Evolutionary conservation across 306 rosid species (phyloP), one percentile per base, ranked within the genome.

Genomic region (Acmispon strigosus): DNA sequence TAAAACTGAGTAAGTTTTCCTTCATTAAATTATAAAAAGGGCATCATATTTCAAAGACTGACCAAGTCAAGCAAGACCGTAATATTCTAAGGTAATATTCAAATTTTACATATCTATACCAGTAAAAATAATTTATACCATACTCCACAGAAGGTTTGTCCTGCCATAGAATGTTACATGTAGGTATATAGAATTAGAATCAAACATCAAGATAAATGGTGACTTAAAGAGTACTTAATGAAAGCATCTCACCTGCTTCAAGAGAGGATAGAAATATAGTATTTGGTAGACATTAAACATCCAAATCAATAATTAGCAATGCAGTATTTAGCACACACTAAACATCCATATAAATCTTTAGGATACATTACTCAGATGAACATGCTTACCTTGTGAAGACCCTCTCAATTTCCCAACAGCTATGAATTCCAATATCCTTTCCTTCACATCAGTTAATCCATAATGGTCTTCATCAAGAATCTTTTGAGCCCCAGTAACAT

Each of bases 381-480:
- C 32, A 43, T 85, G 53, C 41, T 52, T 69, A 95, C 99, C 99
- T 87, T 95, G 99, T 57, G 99, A 91, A 50, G 73, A 80, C 74
- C 99, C 99, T 79, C 99, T 91, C 22, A 95, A 91, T 76, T 95
- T 95, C 57, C 97, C 99, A 44, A 95, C 99, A 14, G 99, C 99
- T 72, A 95, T 95, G 74, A 95, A 95, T 82, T 95, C 99, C 81
- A 95, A 74, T 74, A 95, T 95, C 79, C 99, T 86, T 77, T 95
- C 99, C 82, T 95, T 95, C 72, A 95, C 99, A 81, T 95, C 99
- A 54, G 85, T 74, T 78, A 95, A 86, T 76, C 99, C 99, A 20
- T 95, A 95, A 85, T 95, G 99, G 78, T 95, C 99, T 82, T 95
- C 99, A 72, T 95, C 99, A 62, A 95, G 96, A 84, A 95, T 95